Evolutionary conservation across 306 rosid species (phyloP).

Genomic region (Adenanthera pavonina): DNA sequence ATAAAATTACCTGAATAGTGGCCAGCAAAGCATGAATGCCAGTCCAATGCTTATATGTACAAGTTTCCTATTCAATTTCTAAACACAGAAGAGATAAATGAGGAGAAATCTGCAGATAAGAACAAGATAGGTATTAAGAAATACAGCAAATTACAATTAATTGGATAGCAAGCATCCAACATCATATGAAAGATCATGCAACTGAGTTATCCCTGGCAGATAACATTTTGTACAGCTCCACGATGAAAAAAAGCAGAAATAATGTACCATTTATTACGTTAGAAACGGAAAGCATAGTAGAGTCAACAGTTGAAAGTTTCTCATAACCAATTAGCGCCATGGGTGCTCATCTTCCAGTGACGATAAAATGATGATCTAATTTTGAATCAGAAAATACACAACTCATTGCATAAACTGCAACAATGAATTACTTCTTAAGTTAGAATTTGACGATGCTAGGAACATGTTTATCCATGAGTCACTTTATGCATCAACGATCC

Average conservation of each 20-base stretch:
- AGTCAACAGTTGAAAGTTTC: neutral
- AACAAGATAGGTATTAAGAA: constrained; percentile 23
- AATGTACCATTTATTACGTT: neutral
- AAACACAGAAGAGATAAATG: constrained; percentile 38
- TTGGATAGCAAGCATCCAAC: neutral
- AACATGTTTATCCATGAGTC: neutral
- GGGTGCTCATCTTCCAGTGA: neutral
- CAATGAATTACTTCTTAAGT: neutral
- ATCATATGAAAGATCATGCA: constrained; percentile 1
- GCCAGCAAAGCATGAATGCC: constrained; percentile 94
- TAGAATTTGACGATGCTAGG: neutral
- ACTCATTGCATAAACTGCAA: neutral
- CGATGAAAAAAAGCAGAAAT: neutral
- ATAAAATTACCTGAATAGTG: constrained; percentile 75
- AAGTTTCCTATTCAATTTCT: constrained; percentile 95
- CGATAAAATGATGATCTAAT: neutral
- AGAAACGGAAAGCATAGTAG: constrained; percentile 5
- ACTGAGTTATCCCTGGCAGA: constrained; percentile 5
- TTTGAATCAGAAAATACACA: constrained; percentile 4
- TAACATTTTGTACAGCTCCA: neutral
- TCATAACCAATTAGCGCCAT: neutral
- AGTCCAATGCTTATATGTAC: constrained; percentile 90
- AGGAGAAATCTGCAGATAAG: constrained; percentile 20
- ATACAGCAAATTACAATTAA: constrained; percentile 11
- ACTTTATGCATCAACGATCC: neutral